Evolutionary conservation across 2,329 filamentous ascomycete species (phyloP).

Genomic region (Botrytis medusae): DNA sequence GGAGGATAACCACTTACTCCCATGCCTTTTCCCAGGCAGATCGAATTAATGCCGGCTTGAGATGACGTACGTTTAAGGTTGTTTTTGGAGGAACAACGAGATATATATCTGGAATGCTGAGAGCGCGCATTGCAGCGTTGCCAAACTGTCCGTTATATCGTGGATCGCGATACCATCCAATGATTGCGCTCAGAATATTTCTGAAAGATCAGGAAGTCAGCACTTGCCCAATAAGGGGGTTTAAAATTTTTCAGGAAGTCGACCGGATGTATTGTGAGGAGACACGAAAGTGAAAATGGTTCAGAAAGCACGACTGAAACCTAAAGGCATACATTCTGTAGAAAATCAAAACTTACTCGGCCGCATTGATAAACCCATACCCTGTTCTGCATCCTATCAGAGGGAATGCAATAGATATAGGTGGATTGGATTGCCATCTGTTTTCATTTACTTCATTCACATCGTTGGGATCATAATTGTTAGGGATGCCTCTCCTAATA

Average conservation of each 20-base stretch:
- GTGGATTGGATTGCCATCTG: neutral
- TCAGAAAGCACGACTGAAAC: neutral
- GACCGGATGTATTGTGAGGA: neutral
- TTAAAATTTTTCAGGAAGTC: neutral
- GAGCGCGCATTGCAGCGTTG: neutral
- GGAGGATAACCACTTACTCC: neutral
- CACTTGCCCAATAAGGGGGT: neutral
- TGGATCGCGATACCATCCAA: neutral
- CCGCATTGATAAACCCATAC: neutral
- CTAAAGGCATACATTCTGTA: neutral
- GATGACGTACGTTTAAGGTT: neutral
- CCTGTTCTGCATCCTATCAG: neutral
- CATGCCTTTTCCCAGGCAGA: neutral
- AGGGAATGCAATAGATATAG: neutral
- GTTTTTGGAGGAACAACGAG: neutral
- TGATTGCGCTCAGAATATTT: neutral
- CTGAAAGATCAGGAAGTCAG: neutral
- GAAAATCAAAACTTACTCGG: neutral
- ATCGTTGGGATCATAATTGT: neutral
- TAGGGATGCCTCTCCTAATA: neutral
- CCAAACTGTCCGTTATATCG: neutral
- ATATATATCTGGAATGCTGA: neutral
- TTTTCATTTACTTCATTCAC: neutral
- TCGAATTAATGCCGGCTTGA: neutral
- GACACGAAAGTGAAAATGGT: too few species aligned